Base-by-base conservation (phyloP, 2,329 filamentous ascomycete genomes). In the Sporothrix protearum region DNA sequence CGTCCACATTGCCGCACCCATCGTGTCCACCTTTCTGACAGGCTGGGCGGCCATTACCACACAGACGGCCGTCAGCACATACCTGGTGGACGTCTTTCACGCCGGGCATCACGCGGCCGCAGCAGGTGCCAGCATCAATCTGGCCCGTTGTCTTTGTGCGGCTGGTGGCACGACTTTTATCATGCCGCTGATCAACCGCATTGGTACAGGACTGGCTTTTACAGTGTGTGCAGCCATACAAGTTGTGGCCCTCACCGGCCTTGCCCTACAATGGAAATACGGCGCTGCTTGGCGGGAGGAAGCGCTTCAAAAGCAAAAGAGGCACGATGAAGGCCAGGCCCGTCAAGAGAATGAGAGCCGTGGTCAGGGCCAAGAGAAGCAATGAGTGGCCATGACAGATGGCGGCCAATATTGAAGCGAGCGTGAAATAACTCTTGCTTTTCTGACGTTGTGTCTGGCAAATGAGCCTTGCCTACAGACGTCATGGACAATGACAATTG, bases 91-190 rank as follows among this genome's bases (percentile, higher is more conserved):
- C 74, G 79, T 91, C 1, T 87, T 73, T 39, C 47, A 68, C 22
- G 68, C 88, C 73, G 87, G 87, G 0, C 80, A 85, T 30, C 84
- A 85, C 1, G 87, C 88, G 0, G 87, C 87, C 0, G 89, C 88
- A 0, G 86, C 87, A 0, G 88, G 87, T 2, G 88, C 89, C 0
- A 86, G 88, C 0, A 89, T 89, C 73, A 91, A 91, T 73, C 79
- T 92, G 4, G 84, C 87, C 2, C 80, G 89, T n/a, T 91, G 89
- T 76, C 78, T 88, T 19, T 79, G 88, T 63, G 88, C 87, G 25
- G 89, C 89, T 0, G 84, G 81, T 0, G 85, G 84, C 1, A 88
- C 87, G 16, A 87, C 86, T 0, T 82, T 88, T 9, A 86, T 91
- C 42, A 84, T 88, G 68, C 81, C 83, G 63, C 87, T 91, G 81